Evolutionary conservation across 2,329 filamentous ascomycete genomes (phyloP), one percentile per base, ranked within the genome.

Genomic region (Trichoderma sp.): DNA sequence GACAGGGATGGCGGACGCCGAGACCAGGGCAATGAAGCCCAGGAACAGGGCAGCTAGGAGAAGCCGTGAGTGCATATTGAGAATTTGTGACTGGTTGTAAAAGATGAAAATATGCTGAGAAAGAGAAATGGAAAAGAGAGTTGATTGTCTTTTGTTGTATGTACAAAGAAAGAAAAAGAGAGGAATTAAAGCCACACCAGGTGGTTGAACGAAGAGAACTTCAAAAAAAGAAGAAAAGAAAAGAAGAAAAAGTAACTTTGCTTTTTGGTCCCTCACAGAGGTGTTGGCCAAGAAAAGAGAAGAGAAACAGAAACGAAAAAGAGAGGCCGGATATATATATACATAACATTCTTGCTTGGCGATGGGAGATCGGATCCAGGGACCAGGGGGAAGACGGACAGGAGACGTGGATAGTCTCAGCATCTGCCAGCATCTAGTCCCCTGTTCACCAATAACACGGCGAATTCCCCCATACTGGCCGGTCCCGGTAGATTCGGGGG

Each of bases 1-100:
- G 29, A 73, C 12, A 81, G 78, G 35, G 1, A 78, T 72, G 81
- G 87, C 86, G 35, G 85, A 86, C 33, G 89, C 87, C 56, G 89
- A 81, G 74, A 84, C 85, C 62, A 87, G 79, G 59, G 87, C 84
- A 78, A 90, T 81, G 75, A 90, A 82, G 81, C 87, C 85, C 77
- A 89, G 80, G 75, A 89, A 79, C 78, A 88, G 77, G 74, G 83
- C 66, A 3, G 64, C 41, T 16, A 78, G 12, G 11, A 79, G 59
- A 63, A 73, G 63, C 38, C 64, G 66, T 29, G 76, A 72, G 63
- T 78, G 75, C 79, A 80, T 80, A 7, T 62, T 67, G 72, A 31
- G 7, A 45, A 35, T 18, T 24, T 38, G 12, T 68, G 27, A 21
- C 66, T 35, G 21, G 45, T 6, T n/a, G n/a, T 38, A n/a, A 45